A percentile compares a stretch with the other conserved stretches of the same genome.
These are phyloP conservation scores for Fusarium sp. DNA, from an alignment of 2,329 filamentous ascomycete genomes.

Conservation along the genomic window DNA sequence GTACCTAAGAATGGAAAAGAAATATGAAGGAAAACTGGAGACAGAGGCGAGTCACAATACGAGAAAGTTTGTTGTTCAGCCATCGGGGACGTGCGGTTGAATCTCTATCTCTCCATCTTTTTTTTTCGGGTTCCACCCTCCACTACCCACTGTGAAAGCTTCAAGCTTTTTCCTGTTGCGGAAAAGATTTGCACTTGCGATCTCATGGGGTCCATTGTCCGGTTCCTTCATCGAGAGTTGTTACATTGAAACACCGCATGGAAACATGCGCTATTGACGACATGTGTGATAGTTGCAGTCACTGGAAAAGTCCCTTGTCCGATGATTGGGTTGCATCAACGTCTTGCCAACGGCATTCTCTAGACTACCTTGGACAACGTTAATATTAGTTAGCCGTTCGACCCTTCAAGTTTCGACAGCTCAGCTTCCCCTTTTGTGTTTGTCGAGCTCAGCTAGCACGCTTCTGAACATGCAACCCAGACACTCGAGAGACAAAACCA, in stretches of 20 bases:
- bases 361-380: not conserved
- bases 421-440: slow-evolving; percentile 16
- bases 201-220: slow-evolving; percentile 27
- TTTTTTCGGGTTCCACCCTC: slow-evolving; percentile 13
- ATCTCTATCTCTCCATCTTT: slow-evolving; percentile 27
- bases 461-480: slow-evolving; percentile 22
- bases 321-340: not conserved
- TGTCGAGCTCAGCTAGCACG: slow-evolving; percentile 15
- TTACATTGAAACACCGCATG: slow-evolving; percentile 19
- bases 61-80: slow-evolving; percentile 15
- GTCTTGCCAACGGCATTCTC: not conserved
- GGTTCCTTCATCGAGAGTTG: slow-evolving; percentile 22
- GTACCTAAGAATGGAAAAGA: slow-evolving; percentile 15
- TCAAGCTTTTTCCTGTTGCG: slow-evolving; percentile 27
- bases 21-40: slow-evolving; percentile 13
- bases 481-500: slow-evolving; percentile 24
- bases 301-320: slow-evolving; percentile 15
- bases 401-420: slow-evolving; percentile 19
- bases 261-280: not conserved
- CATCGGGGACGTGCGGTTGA: slow-evolving; percentile 9
- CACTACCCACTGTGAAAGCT: slow-evolving; percentile 25
- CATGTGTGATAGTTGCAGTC: not conserved
- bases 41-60: slow-evolving; percentile 15
- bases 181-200: slow-evolving; percentile 37
- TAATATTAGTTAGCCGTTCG: slow-evolving; percentile 9